Conservation (phyloP, 192 early-diverging fungal genomes). For the Entomortierella beljakovae region DNA sequence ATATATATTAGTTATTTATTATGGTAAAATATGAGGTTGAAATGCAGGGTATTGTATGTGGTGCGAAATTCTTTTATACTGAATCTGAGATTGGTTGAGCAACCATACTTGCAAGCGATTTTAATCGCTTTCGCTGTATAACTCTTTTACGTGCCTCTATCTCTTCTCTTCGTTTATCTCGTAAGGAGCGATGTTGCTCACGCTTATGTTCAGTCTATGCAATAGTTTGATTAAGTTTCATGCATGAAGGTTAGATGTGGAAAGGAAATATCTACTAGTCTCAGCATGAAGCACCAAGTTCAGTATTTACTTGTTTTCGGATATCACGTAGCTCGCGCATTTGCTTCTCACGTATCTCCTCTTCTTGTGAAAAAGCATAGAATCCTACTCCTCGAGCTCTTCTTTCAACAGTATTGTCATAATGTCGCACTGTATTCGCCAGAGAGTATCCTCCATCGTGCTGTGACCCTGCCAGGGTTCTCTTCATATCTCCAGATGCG, state of each 20-base stretch:
- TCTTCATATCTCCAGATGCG: conserved; percentile 16
- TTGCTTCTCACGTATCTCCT: conserved; percentile 68
- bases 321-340: conserved; percentile 69
- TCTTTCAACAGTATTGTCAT: conserved; percentile 63
- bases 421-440: conserved; percentile 49
- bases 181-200: conserved; percentile 17
- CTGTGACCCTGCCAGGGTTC: neutral
- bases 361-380: conserved; percentile 76
- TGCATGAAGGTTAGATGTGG: too few species aligned
- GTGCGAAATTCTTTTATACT: too few species aligned
- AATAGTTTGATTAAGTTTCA: neutral
- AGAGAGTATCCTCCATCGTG: conserved; percentile 10
- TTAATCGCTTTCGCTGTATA: conserved; percentile 35
- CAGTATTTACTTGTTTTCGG: conserved; percentile 56
- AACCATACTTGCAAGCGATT: conserved; percentile 36
- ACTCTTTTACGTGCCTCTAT: conserved; percentile 54
- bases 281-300: neutral
- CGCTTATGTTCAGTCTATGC: conserved; percentile 56
- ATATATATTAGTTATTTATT: too few species aligned
- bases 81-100: neutral
- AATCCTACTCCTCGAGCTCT: conserved; percentile 76
- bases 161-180: conserved; percentile 51
- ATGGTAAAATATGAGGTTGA: too few species aligned
- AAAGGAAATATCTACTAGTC: neutral
- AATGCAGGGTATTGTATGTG: too few species aligned